These are phyloP conservation scores for Beauveria sp. DNA, from an alignment of 2,329 filamentous ascomycete genomes.

Conservation along the genomic window DNA sequence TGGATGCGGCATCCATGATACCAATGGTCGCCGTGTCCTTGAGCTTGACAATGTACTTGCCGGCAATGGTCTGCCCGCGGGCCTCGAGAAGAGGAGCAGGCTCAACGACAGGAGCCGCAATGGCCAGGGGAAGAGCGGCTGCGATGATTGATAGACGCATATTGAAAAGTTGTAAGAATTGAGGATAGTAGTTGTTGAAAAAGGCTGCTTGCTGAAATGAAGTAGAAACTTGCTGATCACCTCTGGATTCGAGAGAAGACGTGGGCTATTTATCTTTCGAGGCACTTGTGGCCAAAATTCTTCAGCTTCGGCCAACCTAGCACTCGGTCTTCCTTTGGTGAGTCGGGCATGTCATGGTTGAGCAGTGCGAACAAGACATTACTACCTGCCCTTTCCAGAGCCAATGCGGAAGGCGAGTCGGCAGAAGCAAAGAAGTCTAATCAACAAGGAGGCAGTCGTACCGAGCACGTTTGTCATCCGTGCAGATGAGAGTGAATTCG, in stretches of 20 bases:
- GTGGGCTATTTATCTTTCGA: conserved; percentile 3
- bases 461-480: not conserved
- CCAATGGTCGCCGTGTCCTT: conserved; percentile 14
- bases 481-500: not conserved
- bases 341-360: not conserved
- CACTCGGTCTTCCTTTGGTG: not conserved
- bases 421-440: not conserved
- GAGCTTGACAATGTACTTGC: conserved; percentile 23
- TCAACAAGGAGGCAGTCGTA: not conserved
- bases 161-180: not conserved
- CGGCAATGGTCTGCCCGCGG: conserved; percentile 14
- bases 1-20: conserved; percentile 1
- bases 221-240: not conserved
- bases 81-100: conserved; percentile 8
- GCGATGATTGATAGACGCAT: conserved; percentile 18
- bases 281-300: no score
- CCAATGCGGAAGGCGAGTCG: not conserved
- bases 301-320: not conserved
- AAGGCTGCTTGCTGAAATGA: not conserved
- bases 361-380: not conserved
- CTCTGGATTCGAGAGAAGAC: not conserved
- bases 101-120: conserved; percentile 10
- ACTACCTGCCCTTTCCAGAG: conserved; percentile 4
- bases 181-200: not conserved
- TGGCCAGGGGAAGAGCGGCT: conserved; percentile 16